Percentiles rank a stretch among this genome's conserved stretches.
Conservation (phyloP, 2,329 filamentous ascomycete genomes). For the Ophiostoma perfectum region DNA sequence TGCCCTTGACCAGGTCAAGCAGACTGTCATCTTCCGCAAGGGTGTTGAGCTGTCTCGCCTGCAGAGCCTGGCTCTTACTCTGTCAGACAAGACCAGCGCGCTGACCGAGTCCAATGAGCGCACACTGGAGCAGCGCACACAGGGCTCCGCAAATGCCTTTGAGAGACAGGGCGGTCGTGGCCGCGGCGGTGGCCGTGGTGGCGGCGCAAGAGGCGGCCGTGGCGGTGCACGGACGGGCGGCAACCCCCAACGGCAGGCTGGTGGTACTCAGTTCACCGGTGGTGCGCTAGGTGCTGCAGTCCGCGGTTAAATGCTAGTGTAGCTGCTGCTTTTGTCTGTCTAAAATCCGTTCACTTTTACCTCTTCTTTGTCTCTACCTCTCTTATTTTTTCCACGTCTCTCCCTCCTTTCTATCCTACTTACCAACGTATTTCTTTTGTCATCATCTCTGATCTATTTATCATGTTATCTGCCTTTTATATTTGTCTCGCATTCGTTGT, state of each 20-base stretch:
- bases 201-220: conserved; percentile 57
- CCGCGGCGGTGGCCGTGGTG: conserved; percentile 60
- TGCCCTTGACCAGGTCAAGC: conserved; percentile 94
- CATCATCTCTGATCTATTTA: not conserved
- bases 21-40: conserved; percentile 98
- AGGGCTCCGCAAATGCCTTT: conserved; percentile 92
- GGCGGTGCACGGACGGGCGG: conserved; percentile 56
- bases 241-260: conserved; percentile 59
- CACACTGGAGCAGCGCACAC: conserved; percentile 92
- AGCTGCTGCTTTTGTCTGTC: conserved; percentile 9
- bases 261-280: conserved; percentile 75
- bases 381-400: not conserved
- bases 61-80: conserved; percentile 87
- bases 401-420: not conserved
- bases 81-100: conserved; percentile 92
- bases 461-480: not conserved
- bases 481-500: not conserved
- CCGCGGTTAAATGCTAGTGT: conserved; percentile 43
- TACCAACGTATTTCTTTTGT: not conserved
- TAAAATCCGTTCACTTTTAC: not conserved
- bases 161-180: conserved; percentile 82
- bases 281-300: conserved; percentile 69
- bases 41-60: conserved; percentile 94
- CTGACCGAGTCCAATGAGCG: conserved; percentile 97
- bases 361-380: not conserved